Percentiles rank a stretch among this genome's conserved stretches.
phyloP scores from a whole-genome alignment of 495 filamentous ascomycete species.

The Parachaetomium inaequale region DNA sequence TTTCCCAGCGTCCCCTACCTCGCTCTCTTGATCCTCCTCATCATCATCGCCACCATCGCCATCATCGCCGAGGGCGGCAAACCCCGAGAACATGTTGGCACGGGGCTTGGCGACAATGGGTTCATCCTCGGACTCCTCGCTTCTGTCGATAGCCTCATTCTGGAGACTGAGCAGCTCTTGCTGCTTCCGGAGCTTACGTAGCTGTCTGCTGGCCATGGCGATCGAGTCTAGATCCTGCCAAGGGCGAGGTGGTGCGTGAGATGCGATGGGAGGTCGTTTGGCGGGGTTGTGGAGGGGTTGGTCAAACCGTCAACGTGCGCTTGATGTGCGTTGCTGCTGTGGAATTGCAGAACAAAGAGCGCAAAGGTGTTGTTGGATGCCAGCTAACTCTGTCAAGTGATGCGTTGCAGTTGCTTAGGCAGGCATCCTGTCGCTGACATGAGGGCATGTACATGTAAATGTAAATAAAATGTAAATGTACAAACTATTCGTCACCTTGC shows the following conservation, averaged over 20 bases:
- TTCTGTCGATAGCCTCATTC: conserved; percentile 38
- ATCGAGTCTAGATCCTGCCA: neutral
- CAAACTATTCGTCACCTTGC: too few relatives aligned
- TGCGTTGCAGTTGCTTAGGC: too few relatives aligned
- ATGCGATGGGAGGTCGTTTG: neutral
- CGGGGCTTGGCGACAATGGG: conserved; percentile 40
- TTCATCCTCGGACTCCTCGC: conserved; percentile 45
- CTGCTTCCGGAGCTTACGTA: conserved; percentile 75
- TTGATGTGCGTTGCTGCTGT: too few relatives aligned
- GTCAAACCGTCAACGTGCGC: too few relatives aligned
- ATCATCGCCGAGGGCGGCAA: conserved; percentile 46
- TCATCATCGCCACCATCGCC: conserved; percentile 38
- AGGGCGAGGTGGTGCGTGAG: neutral
- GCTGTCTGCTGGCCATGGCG: conserved; percentile 73
- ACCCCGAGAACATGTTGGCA: conserved; percentile 45
- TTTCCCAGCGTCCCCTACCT: conserved; percentile 42
- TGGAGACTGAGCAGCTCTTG: conserved; percentile 48
- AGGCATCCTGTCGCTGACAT: too few relatives aligned
- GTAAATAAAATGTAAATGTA: too few relatives aligned
- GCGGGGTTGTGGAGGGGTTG: too few relatives aligned
- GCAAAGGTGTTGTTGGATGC: too few relatives aligned
- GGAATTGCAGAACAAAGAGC: too few relatives aligned
- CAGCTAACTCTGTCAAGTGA: too few relatives aligned
- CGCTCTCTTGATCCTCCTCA: conserved; percentile 42
- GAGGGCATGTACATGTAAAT: too few relatives aligned